Evolutionary conservation across 805 yeast species (phyloP), one percentile per base, ranked within the genome.

Genomic region (Saccharomyces mikatae): DNA sequence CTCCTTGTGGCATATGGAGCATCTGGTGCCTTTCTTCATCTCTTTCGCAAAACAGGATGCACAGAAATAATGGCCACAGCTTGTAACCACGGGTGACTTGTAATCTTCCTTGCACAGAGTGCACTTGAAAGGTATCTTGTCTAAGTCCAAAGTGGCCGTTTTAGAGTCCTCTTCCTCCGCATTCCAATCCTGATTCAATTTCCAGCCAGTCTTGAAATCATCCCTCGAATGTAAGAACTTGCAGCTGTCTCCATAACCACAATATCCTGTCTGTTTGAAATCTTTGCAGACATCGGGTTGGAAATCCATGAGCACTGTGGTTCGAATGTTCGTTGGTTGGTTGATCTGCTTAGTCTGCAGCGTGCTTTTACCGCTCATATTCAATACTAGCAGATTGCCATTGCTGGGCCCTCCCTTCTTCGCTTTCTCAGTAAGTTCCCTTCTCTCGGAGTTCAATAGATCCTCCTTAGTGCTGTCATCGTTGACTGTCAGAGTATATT

Each of bases 181-280:
- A 52, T 85, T 86, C 96, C 96, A 88, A 48, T 88, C 95, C 55
- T 76, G 76, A 28, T 77, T 79, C 6, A 84, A 67, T 55, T 84
- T 82, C 81, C 83, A 81, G 30, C 84, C 87, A 49, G 83, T 83
- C 53, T 77, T 80, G 71, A 84, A 86, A 64, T 89, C 96, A 61
- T 89, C 97, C 69, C 99, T 73, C 14, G 88, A 81, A 67, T 94
- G 99, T 36, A 92, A 68, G 68, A 94, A 94, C 72, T 94, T 94
- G 74, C 99, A 94, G 36, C 94, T 86, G 62, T 94, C 99, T 8
- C 99, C 99, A 67, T 86, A 94, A 5, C 97, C 97, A 76, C 99
- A 94, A 66, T 83, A 91, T 0, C 99, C 99, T 0, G 95, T 91
- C 60, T 86, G 87, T 55, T 82, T 79, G 69, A 80, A 94, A 69